A percentile compares a stretch with the other conserved stretches of the same genome.
Conservation (phyloP, 495 filamentous ascomycete species). For the Neurospora sp. region DNA sequence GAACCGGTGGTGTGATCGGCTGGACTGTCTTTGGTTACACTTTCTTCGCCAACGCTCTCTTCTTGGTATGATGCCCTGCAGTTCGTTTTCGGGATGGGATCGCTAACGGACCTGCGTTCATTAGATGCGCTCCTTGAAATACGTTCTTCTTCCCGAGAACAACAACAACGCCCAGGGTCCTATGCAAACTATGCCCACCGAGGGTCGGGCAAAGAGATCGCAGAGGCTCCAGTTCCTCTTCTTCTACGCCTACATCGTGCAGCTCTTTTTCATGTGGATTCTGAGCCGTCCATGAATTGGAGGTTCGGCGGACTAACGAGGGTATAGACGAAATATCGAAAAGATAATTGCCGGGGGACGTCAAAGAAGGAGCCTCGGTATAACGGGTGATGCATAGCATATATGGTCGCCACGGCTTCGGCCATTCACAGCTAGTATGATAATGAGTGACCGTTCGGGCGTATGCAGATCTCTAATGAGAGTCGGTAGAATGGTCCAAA, state of each 20-base stretch:
- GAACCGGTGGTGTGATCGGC: conserved; percentile 75
- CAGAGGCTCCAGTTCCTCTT: conserved; percentile 92
- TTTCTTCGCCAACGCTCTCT: conserved; percentile 89
- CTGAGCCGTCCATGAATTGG: conserved; percentile 41
- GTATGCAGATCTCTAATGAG: not conserved
- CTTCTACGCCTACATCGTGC: conserved; percentile 85
- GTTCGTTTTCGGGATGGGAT: not conserved
- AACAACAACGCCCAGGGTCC: conserved; percentile 53
- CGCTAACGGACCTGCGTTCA: conserved; percentile 13
- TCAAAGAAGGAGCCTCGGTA: not conserved
- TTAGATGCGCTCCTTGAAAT: conserved; percentile 92
- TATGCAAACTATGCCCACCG: conserved; percentile 63
- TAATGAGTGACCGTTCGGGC: not conserved
- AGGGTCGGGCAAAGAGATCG: conserved; percentile 67
- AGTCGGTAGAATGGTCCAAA: not conserved
- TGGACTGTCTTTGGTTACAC: conserved; percentile 87
- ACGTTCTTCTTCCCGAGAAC: conserved; percentile 86
- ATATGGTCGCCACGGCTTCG: not conserved
- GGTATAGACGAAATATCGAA: not conserved
- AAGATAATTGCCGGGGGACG: not conserved
- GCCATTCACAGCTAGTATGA: not conserved
- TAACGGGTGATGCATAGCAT: not conserved
- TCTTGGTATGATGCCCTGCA: conserved; percentile 55
- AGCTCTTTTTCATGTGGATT: conserved; percentile 92
- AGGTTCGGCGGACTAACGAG: not conserved